phyloP scores from a whole-genome alignment of 2,329 filamentous ascomycete species.

The Arthroderma sp. region DNA sequence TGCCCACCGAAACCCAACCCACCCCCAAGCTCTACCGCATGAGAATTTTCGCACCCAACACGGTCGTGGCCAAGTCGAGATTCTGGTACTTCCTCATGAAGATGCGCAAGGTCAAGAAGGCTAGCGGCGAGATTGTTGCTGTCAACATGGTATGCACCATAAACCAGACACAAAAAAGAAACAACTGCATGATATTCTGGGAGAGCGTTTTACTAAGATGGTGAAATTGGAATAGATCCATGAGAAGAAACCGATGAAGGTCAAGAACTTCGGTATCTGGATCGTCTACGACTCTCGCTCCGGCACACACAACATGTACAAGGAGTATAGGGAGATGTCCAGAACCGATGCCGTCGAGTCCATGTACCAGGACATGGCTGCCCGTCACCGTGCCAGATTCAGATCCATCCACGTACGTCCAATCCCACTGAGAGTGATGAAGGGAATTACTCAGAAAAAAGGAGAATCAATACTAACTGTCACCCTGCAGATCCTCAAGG shows the following conservation, averaged over 20 bases:
- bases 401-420: slow-evolving; percentile 89
- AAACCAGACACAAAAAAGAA: slow-evolving; percentile 17
- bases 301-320: slow-evolving; percentile 99
- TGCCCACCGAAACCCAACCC: slow-evolving; percentile 95
- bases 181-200: not conserved
- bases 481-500: slow-evolving; percentile 72
- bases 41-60: slow-evolving; percentile 98
- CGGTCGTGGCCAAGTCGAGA: slow-evolving; percentile 96
- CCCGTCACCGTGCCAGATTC: slow-evolving; percentile 96
- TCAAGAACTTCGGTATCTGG: slow-evolving; percentile 99
- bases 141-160: slow-evolving; percentile 68
- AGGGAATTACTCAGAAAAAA: not conserved
- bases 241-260: slow-evolving; percentile 98
- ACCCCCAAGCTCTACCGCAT: slow-evolving; percentile 99
- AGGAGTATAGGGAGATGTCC: slow-evolving; percentile 99
- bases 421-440: not conserved
- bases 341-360: slow-evolving; percentile 89
- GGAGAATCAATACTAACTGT: slow-evolving; percentile 8
- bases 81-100: slow-evolving; percentile 99
- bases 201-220: slow-evolving; percentile 11
- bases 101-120: slow-evolving; percentile 99
- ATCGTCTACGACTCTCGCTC: slow-evolving; percentile 99
- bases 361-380: slow-evolving; percentile 99
- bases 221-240: slow-evolving; percentile 52
- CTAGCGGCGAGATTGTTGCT: slow-evolving; percentile 97